A percentile compares a stretch with the other conserved stretches of the same genome.
Evolutionary conservation across 768 basidiomycete genomes (phyloP).

Genomic region (Agrocybe pediades): DNA sequence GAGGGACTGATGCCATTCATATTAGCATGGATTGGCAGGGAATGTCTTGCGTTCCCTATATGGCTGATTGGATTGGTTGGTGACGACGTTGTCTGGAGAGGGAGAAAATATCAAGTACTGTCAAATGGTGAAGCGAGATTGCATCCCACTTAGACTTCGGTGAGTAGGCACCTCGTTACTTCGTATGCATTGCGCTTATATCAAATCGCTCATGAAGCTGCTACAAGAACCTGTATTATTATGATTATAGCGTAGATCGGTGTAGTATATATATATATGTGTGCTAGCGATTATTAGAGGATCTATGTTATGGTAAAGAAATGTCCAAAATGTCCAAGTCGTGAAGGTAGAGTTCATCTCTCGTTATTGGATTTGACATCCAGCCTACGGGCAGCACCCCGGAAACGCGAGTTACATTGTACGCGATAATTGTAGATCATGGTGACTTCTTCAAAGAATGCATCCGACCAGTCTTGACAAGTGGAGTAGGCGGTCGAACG

Average conservation of each 20-base stretch:
- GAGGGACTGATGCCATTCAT: slow-evolving; percentile 60
- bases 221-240: neutral
- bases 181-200: too few relatives aligned
- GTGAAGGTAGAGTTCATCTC: slow-evolving; percentile 8
- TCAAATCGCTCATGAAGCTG: neutral
- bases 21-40: slow-evolving; percentile 77
- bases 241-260: neutral
- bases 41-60: slow-evolving; percentile 85
- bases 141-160: neutral
- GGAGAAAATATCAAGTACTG: slow-evolving; percentile 72
- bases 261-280: neutral
- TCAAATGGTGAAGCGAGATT: slow-evolving; percentile 67
- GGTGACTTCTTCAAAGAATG: slow-evolving; percentile 61
- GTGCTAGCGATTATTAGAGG: neutral
- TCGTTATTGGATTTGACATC: slow-evolving; percentile 17
- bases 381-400: slow-evolving; percentile 17
- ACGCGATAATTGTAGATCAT: slow-evolving; percentile 56
- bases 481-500: slow-evolving; percentile 47
- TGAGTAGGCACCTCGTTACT: neutral
- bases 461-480: slow-evolving; percentile 61
- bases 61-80: slow-evolving; percentile 84
- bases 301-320: neutral
- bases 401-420: slow-evolving; percentile 32
- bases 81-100: slow-evolving; percentile 86
- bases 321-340: slow-evolving; percentile 1